phyloP scores from a whole-genome alignment of 768 basidiomycete species.

The Gymnopilus dilepis region DNA sequence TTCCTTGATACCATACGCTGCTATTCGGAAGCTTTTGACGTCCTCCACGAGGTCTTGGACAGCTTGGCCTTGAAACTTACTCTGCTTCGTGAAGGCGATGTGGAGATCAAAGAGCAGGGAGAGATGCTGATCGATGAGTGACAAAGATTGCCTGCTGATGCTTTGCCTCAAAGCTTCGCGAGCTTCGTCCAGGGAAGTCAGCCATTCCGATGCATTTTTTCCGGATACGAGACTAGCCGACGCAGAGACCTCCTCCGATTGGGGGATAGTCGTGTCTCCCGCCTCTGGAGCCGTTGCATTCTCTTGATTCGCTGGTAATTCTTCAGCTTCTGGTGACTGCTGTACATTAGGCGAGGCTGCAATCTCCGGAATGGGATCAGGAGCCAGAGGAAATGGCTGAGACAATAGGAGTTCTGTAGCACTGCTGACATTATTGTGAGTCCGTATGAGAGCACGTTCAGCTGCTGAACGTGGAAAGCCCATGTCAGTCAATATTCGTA shows the following conservation, averaged over 20 bases:
- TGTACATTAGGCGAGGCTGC: background rate
- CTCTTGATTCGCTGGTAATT: background rate
- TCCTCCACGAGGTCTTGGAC: constrained; percentile 79
- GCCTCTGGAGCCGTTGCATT: too few relatives aligned
- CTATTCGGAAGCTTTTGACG: constrained; percentile 69
- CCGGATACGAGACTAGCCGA: constrained; percentile 25
- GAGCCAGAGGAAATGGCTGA: constrained; percentile 79
- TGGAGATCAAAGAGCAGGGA: constrained; percentile 90
- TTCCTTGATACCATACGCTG: constrained; percentile 72
- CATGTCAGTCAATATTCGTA: constrained; percentile 92
- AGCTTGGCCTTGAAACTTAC: constrained; percentile 65
- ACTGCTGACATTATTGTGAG: constrained; percentile 85
- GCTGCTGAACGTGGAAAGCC: constrained; percentile 92
- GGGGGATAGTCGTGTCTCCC: background rate
- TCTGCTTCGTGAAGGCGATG: constrained; percentile 74
- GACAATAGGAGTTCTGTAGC: constrained; percentile 88
- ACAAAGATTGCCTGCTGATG: constrained; percentile 73
- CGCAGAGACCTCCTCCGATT: background rate
- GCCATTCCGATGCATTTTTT: constrained; percentile 67
- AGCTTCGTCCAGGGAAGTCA: constrained; percentile 64
- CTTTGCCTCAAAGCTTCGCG: constrained; percentile 69
- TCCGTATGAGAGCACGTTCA: constrained; percentile 81
- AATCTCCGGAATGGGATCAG: constrained; percentile 48
- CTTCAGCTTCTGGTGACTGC: background rate
- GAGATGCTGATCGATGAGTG: constrained; percentile 85